phyloP scores from a whole-genome alignment of 2,329 filamentous ascomycete genomes.

The Claviceps cyperi region DNA sequence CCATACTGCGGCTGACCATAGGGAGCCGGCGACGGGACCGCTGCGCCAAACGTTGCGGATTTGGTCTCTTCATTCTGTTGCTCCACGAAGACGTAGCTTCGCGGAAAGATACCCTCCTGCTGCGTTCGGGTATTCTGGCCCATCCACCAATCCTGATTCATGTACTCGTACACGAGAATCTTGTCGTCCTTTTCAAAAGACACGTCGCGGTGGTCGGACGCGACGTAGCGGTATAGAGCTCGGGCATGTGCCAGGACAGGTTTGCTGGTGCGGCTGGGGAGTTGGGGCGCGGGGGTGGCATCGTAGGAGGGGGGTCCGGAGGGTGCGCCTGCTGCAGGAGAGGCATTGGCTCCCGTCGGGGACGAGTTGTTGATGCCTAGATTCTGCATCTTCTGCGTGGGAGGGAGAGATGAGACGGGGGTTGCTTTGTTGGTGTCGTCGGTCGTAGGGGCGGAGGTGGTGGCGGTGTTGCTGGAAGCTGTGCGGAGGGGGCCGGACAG shows the following conservation, averaged over 20 bases:
- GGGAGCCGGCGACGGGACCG: conserved; percentile 11
- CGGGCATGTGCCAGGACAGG: conserved; percentile 57
- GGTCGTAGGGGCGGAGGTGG: conserved; percentile 5
- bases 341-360: background rate
- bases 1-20: conserved; percentile 23
- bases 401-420: conserved; percentile 10
- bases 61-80: conserved; percentile 42
- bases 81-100: conserved; percentile 69
- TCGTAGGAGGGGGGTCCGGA: conserved; percentile 38
- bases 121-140: conserved; percentile 73
- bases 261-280: conserved; percentile 29
- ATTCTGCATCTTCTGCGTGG: conserved; percentile 27
- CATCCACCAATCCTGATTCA: conserved; percentile 97
- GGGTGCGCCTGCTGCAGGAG: conserved; percentile 29
- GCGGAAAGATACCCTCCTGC: conserved; percentile 86
- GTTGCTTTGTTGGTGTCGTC: conserved; percentile 11
- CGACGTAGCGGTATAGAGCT: conserved; percentile 73
- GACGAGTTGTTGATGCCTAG: conserved; percentile 17
- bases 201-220: conserved; percentile 67
- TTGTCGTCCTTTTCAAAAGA: conserved; percentile 68
- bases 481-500: conserved; percentile 35
- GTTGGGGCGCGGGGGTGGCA: conserved; percentile 29
- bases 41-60: conserved; percentile 19
- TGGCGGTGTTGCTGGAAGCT: conserved; percentile 18
- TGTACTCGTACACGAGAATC: conserved; percentile 73